phyloP scores from a whole-genome alignment of 2,329 filamentous ascomycete genomes.

The Claviceps maximensis region DNA sequence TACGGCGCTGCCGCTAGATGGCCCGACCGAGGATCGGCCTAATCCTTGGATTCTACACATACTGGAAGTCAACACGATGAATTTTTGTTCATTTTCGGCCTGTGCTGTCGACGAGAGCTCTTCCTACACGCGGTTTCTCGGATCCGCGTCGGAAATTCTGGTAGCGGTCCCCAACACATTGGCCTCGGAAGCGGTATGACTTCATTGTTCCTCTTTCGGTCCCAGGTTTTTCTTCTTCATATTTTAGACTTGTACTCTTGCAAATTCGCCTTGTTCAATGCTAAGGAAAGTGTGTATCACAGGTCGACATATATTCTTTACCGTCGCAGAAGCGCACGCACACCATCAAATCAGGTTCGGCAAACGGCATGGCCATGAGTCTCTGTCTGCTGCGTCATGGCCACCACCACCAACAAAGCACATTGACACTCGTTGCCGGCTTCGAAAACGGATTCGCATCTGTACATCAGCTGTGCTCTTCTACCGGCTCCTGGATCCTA shows the following conservation, averaged over 20 bases:
- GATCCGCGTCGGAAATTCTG: constrained; percentile 34
- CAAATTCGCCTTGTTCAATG: too few relatives aligned
- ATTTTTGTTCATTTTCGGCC: constrained; percentile 77
- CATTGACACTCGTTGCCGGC: constrained; percentile 55
- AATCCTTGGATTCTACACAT: constrained; percentile 79
- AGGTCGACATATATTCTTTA: constrained; percentile 74
- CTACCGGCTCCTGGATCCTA: constrained; percentile 28
- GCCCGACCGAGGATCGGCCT: constrained; percentile 30
- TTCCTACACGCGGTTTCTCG: constrained; percentile 8
- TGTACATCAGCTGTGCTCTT: constrained; percentile 40
- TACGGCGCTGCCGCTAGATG: constrained; percentile 58
- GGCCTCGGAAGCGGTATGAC: constrained; percentile 52
- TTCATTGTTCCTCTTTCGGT: too few relatives aligned
- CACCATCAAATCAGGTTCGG: constrained; percentile 34
- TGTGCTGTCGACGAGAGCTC: constrained; percentile 28
- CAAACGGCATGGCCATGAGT: constrained; percentile 81
- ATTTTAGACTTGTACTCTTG: too few relatives aligned
- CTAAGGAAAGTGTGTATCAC: background rate
- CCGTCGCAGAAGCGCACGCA: constrained; percentile 61
- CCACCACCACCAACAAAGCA: constrained; percentile 28
- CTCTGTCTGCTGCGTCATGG: constrained; percentile 38
- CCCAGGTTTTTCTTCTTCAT: too few relatives aligned
- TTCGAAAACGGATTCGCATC: constrained; percentile 76
- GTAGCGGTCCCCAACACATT: constrained; percentile 72
- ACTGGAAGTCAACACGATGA: constrained; percentile 80